Percentiles rank a stretch among this genome's conserved stretches.
Evolutionary conservation across 78 protist species (phyloP).

Genomic region (Dictyostelium purpureum): DNA sequence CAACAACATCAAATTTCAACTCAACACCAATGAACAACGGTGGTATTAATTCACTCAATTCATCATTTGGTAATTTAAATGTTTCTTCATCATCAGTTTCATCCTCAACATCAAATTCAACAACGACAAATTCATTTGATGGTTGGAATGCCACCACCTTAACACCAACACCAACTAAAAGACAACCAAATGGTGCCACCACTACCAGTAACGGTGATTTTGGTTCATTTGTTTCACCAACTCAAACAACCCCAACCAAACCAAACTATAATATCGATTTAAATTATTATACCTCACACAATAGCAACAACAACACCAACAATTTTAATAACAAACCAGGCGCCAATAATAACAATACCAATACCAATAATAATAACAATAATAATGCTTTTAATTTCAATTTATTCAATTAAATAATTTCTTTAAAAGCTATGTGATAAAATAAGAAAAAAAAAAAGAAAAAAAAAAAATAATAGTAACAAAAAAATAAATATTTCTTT

Average conservation of each 20-base stretch:
- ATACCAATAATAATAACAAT: neutral
- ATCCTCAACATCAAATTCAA: neutral
- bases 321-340: neutral
- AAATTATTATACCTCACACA: neutral
- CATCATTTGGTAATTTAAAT: neutral
- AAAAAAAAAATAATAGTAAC: too few species aligned
- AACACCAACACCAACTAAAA: neutral
- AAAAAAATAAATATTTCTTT: too few species aligned
- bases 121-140: neutral
- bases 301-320: neutral
- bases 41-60: neutral
- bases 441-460: too few species aligned
- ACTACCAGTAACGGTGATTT: neutral
- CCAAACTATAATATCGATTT: slow-evolving; percentile 59
- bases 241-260: neutral
- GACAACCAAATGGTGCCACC: neutral
- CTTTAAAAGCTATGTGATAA: too few species aligned
- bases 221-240: neutral
- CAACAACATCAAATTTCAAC: neutral
- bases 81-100: neutral
- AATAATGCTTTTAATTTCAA: neutral
- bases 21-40: neutral
- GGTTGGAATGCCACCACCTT: neutral
- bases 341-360: neutral
- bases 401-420: too few species aligned